Percentiles rank a stretch among this genome's conserved stretches.
phyloP scores from a whole-genome alignment of 2,329 filamentous ascomycete genomes.

The Didymella glomerata region DNA sequence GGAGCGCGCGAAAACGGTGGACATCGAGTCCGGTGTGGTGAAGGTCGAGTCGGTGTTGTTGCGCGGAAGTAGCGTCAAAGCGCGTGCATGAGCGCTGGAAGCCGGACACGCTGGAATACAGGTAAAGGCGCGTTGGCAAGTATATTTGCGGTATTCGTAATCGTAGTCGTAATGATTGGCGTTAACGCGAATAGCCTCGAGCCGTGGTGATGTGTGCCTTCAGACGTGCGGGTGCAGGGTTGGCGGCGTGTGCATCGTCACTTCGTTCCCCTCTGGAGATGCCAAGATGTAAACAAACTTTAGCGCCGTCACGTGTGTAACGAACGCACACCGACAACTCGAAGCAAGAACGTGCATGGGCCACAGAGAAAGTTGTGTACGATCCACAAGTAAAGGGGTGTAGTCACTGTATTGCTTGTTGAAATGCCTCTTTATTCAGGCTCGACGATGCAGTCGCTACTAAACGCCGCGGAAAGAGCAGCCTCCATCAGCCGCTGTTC shows the following conservation, averaged over 20 bases:
- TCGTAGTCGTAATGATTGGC: conserved; percentile 40
- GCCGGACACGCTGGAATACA: conserved; percentile 18
- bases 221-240: conserved; percentile 39
- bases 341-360: conserved; percentile 1
- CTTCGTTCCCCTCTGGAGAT: conserved; percentile 28
- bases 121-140: conserved; percentile 12
- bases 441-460: conserved; percentile 20
- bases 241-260: conserved; percentile 34
- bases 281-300: conserved; percentile 33
- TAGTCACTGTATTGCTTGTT: conserved; percentile 18
- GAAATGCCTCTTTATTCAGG: conserved; percentile 22
- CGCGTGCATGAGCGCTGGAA: conserved; percentile 49
- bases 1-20: conserved; percentile 46
- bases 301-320: conserved; percentile 12
- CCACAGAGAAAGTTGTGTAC: background rate
- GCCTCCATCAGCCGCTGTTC: conserved; percentile 34
- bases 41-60: conserved; percentile 28
- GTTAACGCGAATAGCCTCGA: conserved; percentile 45
- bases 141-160: conserved; percentile 22
- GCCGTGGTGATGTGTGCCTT: conserved; percentile 33
- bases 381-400: background rate
- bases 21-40: conserved; percentile 48
- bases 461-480: conserved; percentile 38
- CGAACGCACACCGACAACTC: conserved; percentile 21
- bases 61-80: conserved; percentile 35